These are phyloP conservation scores for Sclerotinia nivalis DNA, from an alignment of 2,329 filamentous ascomycete species.

Conservation along the genomic window DNA sequence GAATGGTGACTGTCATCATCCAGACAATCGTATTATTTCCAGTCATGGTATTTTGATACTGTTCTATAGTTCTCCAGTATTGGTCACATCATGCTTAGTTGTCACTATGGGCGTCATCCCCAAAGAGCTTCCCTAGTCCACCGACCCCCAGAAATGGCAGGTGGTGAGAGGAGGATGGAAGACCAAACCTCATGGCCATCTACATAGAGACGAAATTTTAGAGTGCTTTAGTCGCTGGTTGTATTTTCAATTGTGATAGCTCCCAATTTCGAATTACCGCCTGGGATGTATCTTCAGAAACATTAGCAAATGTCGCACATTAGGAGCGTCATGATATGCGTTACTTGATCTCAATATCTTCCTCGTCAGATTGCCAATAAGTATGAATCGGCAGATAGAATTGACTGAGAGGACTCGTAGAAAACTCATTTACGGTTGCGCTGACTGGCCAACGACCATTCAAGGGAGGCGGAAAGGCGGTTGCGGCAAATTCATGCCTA, in stretches of 20 bases:
- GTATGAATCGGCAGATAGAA: constrained; percentile 87
- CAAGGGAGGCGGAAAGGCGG: constrained; percentile 66
- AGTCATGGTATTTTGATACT: not conserved
- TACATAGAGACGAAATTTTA: constrained; percentile 80
- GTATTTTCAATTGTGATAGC: constrained; percentile 74
- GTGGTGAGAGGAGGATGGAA: constrained; percentile 53
- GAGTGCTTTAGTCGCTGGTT: constrained; percentile 64
- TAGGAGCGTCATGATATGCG: constrained; percentile 39
- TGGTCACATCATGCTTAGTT: not conserved
- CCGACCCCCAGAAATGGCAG: constrained; percentile 35
- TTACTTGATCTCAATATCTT: constrained; percentile 84
- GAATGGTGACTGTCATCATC: not conserved
- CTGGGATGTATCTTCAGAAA: constrained; percentile 66
- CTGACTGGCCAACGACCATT: constrained; percentile 62
- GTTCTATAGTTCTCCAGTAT: not conserved
- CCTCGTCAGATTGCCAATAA: constrained; percentile 76
- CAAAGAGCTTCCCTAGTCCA: constrained; percentile 39
- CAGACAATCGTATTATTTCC: not conserved
- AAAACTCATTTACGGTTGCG: constrained; percentile 83
- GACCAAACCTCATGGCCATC: constrained; percentile 81
- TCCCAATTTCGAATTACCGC: constrained; percentile 87
- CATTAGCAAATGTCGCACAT: constrained; percentile 31
- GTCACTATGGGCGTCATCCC: constrained; percentile 29
- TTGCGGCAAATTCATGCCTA: constrained; percentile 95
- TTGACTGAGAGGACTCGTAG: constrained; percentile 86